Conservation (phyloP, 306 rosid species). For the Cajanus cajan region DNA sequence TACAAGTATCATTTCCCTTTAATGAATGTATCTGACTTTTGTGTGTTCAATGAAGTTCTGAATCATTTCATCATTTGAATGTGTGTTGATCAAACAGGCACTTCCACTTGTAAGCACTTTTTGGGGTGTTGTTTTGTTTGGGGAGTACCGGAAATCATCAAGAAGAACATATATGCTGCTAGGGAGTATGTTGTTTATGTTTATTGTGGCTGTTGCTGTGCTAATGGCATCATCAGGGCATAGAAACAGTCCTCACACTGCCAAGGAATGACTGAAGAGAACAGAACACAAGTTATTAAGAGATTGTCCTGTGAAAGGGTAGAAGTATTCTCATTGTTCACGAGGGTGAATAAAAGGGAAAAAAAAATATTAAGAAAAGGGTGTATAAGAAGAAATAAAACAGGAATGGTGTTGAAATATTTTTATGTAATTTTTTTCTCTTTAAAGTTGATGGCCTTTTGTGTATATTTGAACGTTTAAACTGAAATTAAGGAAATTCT, state of each 20-base stretch:
- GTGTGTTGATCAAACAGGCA: constrained; percentile 55
- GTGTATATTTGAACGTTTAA: not conserved
- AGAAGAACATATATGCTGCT: constrained; percentile 63
- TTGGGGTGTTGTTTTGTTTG: constrained; percentile 80
- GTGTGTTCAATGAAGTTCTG: not conserved
- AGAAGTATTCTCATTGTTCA: constrained; percentile 2
- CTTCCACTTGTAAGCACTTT: constrained; percentile 96
- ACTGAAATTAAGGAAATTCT: not conserved
- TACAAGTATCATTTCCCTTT: too few relatives aligned
- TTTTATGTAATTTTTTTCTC: not conserved
- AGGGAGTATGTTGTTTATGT: constrained; percentile 75
- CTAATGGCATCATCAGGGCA: constrained; percentile 85
- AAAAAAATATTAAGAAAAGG: not conserved
- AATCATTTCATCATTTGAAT: constrained; percentile 12
- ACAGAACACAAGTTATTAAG: not conserved
- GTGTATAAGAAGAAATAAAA: not conserved
- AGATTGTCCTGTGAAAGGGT: not conserved
- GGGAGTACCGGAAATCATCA: constrained; percentile 86
- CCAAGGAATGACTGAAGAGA: not conserved
- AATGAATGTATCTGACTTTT: not conserved
- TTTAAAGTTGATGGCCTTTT: not conserved
- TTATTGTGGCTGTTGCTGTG: constrained; percentile 69
- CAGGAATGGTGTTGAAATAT: not conserved
- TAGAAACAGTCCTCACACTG: constrained; percentile 35
- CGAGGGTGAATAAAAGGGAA: not conserved